A percentile compares a stretch with the other conserved stretches of the same genome.
These are phyloP conservation scores for Cladobotryum protrusum DNA, from an alignment of 2,329 filamentous ascomycete species.

Conservation along the genomic window DNA sequence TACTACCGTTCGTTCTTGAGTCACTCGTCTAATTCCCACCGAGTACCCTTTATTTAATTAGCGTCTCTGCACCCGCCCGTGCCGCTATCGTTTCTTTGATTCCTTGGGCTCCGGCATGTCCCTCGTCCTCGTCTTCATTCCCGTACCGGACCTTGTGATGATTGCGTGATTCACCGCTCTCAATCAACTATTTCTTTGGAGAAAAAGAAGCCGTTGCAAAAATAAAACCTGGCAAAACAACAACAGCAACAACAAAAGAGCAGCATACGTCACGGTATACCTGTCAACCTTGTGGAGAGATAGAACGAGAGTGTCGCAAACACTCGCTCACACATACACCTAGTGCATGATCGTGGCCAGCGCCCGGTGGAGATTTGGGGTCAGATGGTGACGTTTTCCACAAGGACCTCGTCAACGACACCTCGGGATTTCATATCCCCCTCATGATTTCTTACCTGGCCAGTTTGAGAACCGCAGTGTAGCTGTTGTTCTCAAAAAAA, in stretches of 20 bases:
- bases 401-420: slow-evolving; percentile 7
- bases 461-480: slow-evolving; percentile 12
- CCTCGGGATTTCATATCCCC: not conserved
- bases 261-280: no score
- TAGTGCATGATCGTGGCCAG: not conserved
- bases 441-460: slow-evolving; percentile 3
- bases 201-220: no score
- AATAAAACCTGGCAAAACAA: no score
- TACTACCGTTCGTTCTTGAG: no score
- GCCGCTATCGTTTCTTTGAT: not conserved
- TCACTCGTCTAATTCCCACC: no score
- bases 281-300: no score
- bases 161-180: slow-evolving; percentile 10
- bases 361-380: not conserved
- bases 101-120: no score
- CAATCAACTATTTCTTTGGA: not conserved
- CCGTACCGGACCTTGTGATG: not conserved
- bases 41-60: no score
- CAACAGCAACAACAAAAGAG: no score
- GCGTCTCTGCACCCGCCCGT: not conserved
- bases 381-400: slow-evolving; percentile 9
- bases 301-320: not conserved
- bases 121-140: not conserved
- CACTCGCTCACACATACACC: no score
- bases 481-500: slow-evolving; percentile 10